These are phyloP conservation scores for Echium plantagineum DNA, from an alignment of 257 asterid species.

Conservation along the genomic window DNA sequence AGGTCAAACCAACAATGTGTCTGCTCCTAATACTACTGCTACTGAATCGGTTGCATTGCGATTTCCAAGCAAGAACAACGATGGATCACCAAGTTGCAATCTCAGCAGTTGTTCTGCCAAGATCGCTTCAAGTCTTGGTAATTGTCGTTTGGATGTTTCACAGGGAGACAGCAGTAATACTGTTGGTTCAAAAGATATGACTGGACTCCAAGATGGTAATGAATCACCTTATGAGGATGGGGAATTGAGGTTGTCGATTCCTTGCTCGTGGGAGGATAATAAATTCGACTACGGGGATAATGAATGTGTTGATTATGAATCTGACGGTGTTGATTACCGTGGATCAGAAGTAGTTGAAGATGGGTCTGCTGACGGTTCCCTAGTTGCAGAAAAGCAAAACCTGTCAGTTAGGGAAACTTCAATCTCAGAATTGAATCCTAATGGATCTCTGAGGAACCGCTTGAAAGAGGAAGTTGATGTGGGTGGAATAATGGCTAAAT, in stretches of 20 bases:
- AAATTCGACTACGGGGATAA: conserved; percentile 33
- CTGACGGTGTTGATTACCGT: conserved; percentile 38
- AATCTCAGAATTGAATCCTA: conserved; percentile 19
- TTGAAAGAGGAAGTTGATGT: conserved; percentile 18
- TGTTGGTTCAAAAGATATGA: conserved; percentile 19
- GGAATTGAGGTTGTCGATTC: conserved; percentile 58
- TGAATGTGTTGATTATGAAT: conserved; percentile 66
- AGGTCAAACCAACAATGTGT: conserved; percentile 17
- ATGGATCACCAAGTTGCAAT: conserved; percentile 20
- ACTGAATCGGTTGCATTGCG: conserved; percentile 14
- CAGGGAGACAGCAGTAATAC: conserved; percentile 22
- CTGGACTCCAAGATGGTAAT: conserved; percentile 37
- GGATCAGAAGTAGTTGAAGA: conserved; percentile 45
- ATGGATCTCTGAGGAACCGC: conserved; percentile 14
- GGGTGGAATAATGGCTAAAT: conserved; percentile 24
- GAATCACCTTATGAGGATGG: conserved; percentile 94
- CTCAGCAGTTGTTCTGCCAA: conserved; percentile 20
- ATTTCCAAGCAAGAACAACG: conserved; percentile 26
- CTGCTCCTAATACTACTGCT: conserved; percentile 18
- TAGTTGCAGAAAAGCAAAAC: conserved; percentile 25
- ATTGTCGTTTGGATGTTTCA: conserved; percentile 26
- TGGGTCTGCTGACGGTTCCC: conserved; percentile 55
- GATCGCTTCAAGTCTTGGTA: conserved; percentile 21
- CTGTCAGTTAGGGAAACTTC: conserved; percentile 12
- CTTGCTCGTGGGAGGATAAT: conserved; percentile 51